These are phyloP conservation scores for Thielaviopsis ethacetica DNA, from an alignment of 2,329 filamentous ascomycete species.

Conservation along the genomic window DNA sequence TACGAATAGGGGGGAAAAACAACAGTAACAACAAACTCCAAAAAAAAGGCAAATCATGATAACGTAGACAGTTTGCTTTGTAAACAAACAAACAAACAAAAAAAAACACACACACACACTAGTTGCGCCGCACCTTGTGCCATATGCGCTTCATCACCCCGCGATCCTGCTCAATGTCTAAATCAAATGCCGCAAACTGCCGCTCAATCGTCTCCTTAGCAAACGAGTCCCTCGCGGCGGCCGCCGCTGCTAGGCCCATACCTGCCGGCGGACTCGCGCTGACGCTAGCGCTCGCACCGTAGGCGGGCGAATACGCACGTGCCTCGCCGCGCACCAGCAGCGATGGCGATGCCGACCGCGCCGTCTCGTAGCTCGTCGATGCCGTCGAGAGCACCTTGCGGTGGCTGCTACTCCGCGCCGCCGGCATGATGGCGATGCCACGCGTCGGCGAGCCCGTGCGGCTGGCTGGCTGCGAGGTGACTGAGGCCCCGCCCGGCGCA, in stretches of 20 bases:
- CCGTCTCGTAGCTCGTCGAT: neutral
- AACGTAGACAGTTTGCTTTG: neutral
- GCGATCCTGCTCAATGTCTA: slow-evolving; percentile 32
- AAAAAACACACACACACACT: neutral
- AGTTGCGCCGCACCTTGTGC: slow-evolving; percentile 32
- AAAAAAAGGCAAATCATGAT: neutral
- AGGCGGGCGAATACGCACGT: neutral
- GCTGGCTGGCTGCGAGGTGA: neutral
- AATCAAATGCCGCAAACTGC: slow-evolving; percentile 37
- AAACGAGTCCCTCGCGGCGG: slow-evolving; percentile 14
- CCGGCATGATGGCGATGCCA: neutral
- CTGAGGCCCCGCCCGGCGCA: neutral
- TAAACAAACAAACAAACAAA: neutral
- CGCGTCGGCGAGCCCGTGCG: too few species aligned
- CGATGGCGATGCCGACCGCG: slow-evolving; percentile 13
- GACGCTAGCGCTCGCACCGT: neutral
- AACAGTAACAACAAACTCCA: neutral
- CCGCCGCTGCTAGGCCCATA: neutral
- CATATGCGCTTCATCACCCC: slow-evolving; percentile 47
- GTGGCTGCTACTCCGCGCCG: neutral
- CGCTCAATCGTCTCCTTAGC: slow-evolving; percentile 38
- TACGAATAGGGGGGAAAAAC: neutral
- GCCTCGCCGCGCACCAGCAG: neutral
- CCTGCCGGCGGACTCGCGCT: neutral
- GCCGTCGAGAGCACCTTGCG: neutral